Conservation (phyloP, 148 eudicot genomes). For the Talinum fruticosum region DNA sequence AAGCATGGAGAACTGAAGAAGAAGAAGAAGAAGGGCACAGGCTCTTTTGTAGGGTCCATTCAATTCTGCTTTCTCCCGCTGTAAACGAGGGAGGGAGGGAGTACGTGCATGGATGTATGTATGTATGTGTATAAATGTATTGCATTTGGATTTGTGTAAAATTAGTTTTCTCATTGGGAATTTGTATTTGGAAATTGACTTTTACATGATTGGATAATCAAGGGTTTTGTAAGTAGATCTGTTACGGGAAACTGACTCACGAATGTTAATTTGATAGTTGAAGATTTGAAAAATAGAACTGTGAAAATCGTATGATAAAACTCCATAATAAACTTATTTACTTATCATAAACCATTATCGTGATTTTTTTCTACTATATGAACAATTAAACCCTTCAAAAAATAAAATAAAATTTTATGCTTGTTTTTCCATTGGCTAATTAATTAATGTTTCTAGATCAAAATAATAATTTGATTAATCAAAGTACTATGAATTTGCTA, state of each 20-base stretch:
- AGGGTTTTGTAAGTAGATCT: too few species aligned
- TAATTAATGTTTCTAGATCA: background rate
- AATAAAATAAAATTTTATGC: too few species aligned
- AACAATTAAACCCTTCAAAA: too few species aligned
- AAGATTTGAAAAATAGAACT: too few species aligned
- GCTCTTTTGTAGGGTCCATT: slow-evolving; percentile 6
- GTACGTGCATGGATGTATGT: slow-evolving; percentile 20
- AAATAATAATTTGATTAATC: too few species aligned
- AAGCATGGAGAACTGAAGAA: background rate
- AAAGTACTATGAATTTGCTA: background rate
- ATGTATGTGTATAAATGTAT: background rate
- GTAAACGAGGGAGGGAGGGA: slow-evolving; percentile 29
- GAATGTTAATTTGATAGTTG: too few species aligned
- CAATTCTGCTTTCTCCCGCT: background rate
- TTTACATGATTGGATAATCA: background rate
- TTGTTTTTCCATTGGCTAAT: background rate
- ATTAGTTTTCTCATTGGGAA: background rate
- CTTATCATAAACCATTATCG: too few species aligned
- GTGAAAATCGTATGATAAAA: too few species aligned
- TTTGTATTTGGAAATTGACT: background rate
- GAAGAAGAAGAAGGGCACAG: background rate
- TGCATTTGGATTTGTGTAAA: slow-evolving; percentile 29
- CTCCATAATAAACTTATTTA: too few species aligned
- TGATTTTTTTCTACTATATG: too few species aligned
- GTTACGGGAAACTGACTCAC: too few species aligned